Percentiles rank a stretch among this genome's conserved stretches.
Evolutionary conservation across 768 basidiomycete genomes (phyloP).

Genomic region (Nidula microcarpa): DNA sequence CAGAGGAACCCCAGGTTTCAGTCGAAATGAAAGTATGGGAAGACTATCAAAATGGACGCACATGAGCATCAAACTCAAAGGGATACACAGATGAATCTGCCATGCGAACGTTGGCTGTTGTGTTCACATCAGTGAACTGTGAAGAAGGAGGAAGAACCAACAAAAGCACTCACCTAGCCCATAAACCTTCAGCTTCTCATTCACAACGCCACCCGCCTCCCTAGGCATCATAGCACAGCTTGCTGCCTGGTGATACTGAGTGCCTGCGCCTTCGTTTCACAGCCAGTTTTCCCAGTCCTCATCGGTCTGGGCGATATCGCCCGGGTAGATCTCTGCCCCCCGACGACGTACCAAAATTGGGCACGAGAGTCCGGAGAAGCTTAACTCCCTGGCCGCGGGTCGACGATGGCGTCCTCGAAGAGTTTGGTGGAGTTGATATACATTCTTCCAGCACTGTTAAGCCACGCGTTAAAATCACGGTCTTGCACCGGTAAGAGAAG

Average conservation of each 20-base stretch:
- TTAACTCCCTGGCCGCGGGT: slow-evolving; percentile 64
- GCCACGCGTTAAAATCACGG: neutral
- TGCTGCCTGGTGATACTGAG: slow-evolving; percentile 54
- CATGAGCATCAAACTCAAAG: slow-evolving; percentile 33
- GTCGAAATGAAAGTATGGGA: neutral
- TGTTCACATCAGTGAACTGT: neutral
- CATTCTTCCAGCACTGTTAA: slow-evolving; percentile 48
- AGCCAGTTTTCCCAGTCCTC: slow-evolving; percentile 54
- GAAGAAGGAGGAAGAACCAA: no score
- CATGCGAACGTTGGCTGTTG: slow-evolving; percentile 44
- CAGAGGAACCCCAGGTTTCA: no score
- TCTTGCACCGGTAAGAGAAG: neutral
- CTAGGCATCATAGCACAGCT: slow-evolving; percentile 26
- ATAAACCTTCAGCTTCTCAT: slow-evolving; percentile 23
- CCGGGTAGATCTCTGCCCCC: slow-evolving; percentile 21
- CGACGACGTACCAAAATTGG: slow-evolving; percentile 40
- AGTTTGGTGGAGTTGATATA: slow-evolving; percentile 60
- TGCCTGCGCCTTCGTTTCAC: slow-evolving; percentile 29
- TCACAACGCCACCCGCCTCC: slow-evolving; percentile 24
- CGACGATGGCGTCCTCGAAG: slow-evolving; percentile 59
- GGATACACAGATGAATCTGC: slow-evolving; percentile 55
- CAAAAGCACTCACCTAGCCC: slow-evolving; percentile 16
- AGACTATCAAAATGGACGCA: slow-evolving; percentile 5
- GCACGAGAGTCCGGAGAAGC: slow-evolving; percentile 52
- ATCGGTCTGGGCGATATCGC: slow-evolving; percentile 39